Conservation (phyloP, 2,329 filamentous ascomycete species). For the Hypoxylon sp. region DNA sequence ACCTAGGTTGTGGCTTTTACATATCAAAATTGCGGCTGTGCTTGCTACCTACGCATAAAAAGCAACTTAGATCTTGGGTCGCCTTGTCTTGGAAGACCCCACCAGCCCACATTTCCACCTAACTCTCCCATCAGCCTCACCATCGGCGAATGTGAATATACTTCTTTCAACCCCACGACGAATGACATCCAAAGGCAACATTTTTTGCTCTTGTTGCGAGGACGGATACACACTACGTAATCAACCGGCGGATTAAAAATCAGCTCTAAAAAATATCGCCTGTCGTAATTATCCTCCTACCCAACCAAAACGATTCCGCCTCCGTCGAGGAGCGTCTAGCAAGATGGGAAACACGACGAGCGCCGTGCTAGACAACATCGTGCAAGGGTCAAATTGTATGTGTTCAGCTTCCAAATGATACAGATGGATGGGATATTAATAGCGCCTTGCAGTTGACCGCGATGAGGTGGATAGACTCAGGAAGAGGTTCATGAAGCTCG, state of each 20-base stretch:
- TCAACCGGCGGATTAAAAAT: background rate
- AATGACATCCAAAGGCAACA: slow-evolving; percentile 7
- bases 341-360: slow-evolving; percentile 79
- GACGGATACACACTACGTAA: background rate
- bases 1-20: background rate
- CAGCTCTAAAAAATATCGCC: background rate
- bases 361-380: slow-evolving; percentile 91
- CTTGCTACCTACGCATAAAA: slow-evolving; percentile 24
- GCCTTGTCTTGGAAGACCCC: slow-evolving; percentile 35
- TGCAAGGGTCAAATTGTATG: slow-evolving; percentile 96
- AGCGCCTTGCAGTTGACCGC: slow-evolving; percentile 79
- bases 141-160: slow-evolving; percentile 15
- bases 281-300: background rate
- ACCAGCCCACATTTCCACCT: slow-evolving; percentile 41
- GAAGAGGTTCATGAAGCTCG: slow-evolving; percentile 99
- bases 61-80: slow-evolving; percentile 32
- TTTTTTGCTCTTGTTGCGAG: slow-evolving; percentile 5
- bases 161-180: slow-evolving; percentile 20
- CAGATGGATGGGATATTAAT: slow-evolving; percentile 38
- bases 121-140: slow-evolving; percentile 32
- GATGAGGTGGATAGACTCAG: slow-evolving; percentile 96
- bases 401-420: slow-evolving; percentile 42
- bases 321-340: slow-evolving; percentile 46
- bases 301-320: slow-evolving; percentile 24
- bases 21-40: background rate